These are phyloP conservation scores for Sungouiozyma intestinalis DNA, from an alignment of 805 yeast species.

Conservation along the genomic window DNA sequence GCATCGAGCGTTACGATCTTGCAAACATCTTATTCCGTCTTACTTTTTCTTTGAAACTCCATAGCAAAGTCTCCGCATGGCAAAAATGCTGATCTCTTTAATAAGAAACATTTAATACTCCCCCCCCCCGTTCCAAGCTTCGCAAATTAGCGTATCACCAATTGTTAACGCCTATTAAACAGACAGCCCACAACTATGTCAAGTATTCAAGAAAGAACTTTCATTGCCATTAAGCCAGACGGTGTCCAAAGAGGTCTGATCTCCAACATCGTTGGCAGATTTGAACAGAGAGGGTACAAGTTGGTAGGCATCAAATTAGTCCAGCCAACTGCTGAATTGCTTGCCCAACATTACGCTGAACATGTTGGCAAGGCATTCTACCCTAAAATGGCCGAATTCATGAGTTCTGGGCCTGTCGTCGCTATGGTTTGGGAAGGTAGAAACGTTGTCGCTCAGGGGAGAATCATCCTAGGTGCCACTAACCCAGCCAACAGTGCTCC, in stretches of 20 bases:
- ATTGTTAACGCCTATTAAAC: no score
- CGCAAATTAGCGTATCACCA: no score
- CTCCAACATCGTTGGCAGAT: slow-evolving; percentile 81
- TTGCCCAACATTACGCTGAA: slow-evolving; percentile 93
- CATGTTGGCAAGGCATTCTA: slow-evolving; percentile 93
- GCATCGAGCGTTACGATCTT: no score
- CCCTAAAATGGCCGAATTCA: slow-evolving; percentile 92
- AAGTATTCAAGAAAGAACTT: slow-evolving; percentile 59
- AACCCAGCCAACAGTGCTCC: slow-evolving; percentile 96
- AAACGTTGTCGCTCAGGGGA: slow-evolving; percentile 98
- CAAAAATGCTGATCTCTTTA: background rate
- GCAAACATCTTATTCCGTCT: no score
- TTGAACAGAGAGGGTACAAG: slow-evolving; percentile 96
- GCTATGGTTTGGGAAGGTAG: slow-evolving; percentile 99
- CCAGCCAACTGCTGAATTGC: slow-evolving; percentile 74
- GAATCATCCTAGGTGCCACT: slow-evolving; percentile 97
- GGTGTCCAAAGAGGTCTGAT: slow-evolving; percentile 99
- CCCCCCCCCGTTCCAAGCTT: background rate
- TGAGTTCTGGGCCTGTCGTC: slow-evolving; percentile 96
- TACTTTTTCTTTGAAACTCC: no score
- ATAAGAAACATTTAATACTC: background rate
- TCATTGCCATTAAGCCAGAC: slow-evolving; percentile 94
- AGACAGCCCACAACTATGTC: no score
- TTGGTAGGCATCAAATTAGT: slow-evolving; percentile 90
- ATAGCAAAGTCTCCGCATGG: background rate